Evolutionary conservation across 164 flowering plant genomes (phyloP).

Genomic region (Chimonanthus salicifolius): DNA sequence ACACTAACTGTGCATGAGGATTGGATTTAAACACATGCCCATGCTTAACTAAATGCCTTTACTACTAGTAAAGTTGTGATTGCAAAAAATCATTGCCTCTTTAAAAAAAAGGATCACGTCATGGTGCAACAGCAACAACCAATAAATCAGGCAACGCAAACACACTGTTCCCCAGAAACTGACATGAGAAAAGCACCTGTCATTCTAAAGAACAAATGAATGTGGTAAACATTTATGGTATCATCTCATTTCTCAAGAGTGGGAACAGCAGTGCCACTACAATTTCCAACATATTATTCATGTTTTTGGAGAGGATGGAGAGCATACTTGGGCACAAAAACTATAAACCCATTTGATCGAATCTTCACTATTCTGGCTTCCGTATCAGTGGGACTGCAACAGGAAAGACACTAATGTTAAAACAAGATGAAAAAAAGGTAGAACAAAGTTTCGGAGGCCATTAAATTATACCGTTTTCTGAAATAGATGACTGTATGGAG

Average conservation of each 20-base stretch:
- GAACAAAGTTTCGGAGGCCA: neutral
- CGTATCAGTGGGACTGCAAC: constrained; percentile 76
- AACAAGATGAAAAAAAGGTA: neutral
- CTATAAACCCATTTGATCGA: constrained; percentile 92
- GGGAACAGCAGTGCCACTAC: neutral
- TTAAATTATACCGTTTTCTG: constrained; percentile 54
- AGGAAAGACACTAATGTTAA: constrained; percentile 11
- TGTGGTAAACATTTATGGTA: no score
- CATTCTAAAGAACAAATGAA: no score
- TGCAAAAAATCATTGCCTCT: neutral
- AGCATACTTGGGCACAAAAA: constrained; percentile 92
- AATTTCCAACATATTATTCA: neutral
- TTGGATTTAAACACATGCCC: neutral
- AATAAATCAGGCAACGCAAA: neutral
- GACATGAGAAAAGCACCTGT: no score
- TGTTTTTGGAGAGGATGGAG: neutral
- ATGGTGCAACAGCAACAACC: neutral
- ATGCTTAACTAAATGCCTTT: neutral
- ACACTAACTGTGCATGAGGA: neutral
- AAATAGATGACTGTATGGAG: constrained; percentile 90
- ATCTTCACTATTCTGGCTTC: constrained; percentile 97
- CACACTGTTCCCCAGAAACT: neutral
- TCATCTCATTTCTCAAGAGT: neutral
- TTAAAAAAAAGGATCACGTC: neutral
- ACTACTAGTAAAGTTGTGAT: neutral